These are phyloP conservation scores for Prosopis cineraria DNA, from an alignment of 306 rosid genomes.

Conservation along the genomic window DNA sequence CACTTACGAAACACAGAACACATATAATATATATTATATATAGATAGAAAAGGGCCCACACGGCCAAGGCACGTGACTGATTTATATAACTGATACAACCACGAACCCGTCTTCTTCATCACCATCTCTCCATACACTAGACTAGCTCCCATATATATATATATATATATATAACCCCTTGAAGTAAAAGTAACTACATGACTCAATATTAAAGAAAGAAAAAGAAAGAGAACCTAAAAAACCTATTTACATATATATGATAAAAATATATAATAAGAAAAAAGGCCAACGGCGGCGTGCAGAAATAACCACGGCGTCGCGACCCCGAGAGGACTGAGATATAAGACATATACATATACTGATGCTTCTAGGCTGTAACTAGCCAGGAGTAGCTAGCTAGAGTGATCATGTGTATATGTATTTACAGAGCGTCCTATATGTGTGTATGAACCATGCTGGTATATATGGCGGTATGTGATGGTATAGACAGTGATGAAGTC, in stretches of 20 bases:
- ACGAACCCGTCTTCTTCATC: conserved; percentile 4
- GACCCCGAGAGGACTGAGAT: neutral
- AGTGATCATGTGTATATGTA: conserved; percentile 4
- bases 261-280: neutral
- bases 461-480: neutral
- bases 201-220: neutral
- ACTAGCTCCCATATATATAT: neutral
- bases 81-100: conserved; percentile 11
- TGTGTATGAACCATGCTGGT: neutral
- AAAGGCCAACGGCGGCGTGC: conserved; percentile 14
- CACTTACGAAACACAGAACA: conserved; percentile 6
- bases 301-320: conserved; percentile 17
- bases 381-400: neutral
- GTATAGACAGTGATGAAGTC: conserved; percentile 10
- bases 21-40: neutral
- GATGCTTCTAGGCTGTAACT: neutral
- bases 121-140: neutral
- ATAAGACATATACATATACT: neutral
- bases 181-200: neutral
- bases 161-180: neutral
- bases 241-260: neutral
- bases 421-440: conserved; percentile 10
- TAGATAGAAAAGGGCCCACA: neutral
- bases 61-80: conserved; percentile 5
- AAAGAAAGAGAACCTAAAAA: neutral